phyloP scores from a whole-genome alignment of 805 yeast species.

The Debaryomyces tyrocola region DNA sequence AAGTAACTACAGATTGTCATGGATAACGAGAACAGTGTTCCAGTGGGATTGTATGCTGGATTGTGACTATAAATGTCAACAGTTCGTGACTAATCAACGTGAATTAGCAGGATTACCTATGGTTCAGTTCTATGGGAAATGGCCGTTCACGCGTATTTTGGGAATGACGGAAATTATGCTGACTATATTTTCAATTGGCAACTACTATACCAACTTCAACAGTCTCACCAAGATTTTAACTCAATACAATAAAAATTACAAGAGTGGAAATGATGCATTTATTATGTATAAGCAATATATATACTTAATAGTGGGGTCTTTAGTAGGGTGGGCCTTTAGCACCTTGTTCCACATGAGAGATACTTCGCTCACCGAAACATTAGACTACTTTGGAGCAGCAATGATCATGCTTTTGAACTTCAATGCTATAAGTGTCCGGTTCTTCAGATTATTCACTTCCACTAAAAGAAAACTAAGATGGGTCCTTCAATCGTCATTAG shows the following conservation, averaged over 20 bases:
- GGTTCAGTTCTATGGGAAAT: constrained; percentile 45
- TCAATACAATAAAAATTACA: constrained; percentile 22
- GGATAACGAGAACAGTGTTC: constrained; percentile 18
- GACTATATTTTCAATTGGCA: constrained; percentile 34
- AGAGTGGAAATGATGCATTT: constrained; percentile 10
- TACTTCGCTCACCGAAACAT: constrained; percentile 34
- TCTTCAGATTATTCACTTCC: constrained; percentile 24
- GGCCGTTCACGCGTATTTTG: constrained; percentile 40
- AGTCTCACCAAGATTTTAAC: constrained; percentile 26
- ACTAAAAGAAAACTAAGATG: constrained; percentile 5
- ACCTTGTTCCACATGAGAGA: constrained; percentile 41
- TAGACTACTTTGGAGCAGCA: constrained; percentile 45
- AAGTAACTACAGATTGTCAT: constrained; percentile 9
- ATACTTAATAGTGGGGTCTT: constrained; percentile 22
- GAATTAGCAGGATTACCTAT: constrained; percentile 16
- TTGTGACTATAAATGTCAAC: constrained; percentile 42
- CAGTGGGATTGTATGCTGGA: constrained; percentile 37
- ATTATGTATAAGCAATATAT: constrained; percentile 32
- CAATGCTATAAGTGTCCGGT: constrained; percentile 33
- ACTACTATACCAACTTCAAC: constrained; percentile 33
- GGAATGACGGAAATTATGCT: constrained; percentile 40
- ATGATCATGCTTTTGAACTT: constrained; percentile 36
- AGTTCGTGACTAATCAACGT: constrained; percentile 27
- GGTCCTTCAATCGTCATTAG: constrained; percentile 18
- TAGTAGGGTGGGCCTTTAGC: constrained; percentile 40